Conservation (phyloP, 805 yeast species). For the Lipomyces kockii region DNA sequence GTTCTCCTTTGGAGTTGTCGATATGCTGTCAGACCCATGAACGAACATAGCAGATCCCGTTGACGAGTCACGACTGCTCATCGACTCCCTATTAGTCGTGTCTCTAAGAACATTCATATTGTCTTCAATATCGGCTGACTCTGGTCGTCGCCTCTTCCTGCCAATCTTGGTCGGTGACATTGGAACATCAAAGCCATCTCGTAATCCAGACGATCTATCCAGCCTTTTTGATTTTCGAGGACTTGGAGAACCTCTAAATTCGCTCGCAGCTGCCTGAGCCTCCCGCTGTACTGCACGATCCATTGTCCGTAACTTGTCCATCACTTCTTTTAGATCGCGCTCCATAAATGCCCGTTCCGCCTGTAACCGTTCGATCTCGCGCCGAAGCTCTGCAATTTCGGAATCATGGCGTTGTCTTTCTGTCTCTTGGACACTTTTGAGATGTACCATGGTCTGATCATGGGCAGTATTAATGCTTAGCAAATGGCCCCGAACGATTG, state of each 20-base stretch:
- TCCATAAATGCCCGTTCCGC: slow-evolving; percentile 61
- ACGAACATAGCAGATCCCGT: not conserved
- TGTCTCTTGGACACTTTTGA: slow-evolving; percentile 36
- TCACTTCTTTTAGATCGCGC: slow-evolving; percentile 52
- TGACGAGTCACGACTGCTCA: slow-evolving; percentile 2
- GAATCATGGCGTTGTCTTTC: slow-evolving; percentile 42
- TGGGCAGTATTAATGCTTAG: slow-evolving; percentile 45
- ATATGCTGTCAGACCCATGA: not conserved
- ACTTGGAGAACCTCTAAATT: slow-evolving; percentile 12
- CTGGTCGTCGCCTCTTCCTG: slow-evolving; percentile 2
- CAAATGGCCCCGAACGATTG: slow-evolving; percentile 72
- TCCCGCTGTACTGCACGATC: slow-evolving; percentile 23
- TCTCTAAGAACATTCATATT: not conserved
- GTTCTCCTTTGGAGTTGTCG: not conserved
- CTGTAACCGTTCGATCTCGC: slow-evolving; percentile 52
- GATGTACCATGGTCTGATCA: slow-evolving; percentile 40
- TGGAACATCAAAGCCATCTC: slow-evolving; percentile 44
- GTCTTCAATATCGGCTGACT: not conserved
- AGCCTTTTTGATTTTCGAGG: slow-evolving; percentile 15
- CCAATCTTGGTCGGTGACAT: slow-evolving; percentile 25
- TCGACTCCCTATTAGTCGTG: not conserved
- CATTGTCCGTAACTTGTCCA: slow-evolving; percentile 24
- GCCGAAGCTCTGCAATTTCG: slow-evolving; percentile 50
- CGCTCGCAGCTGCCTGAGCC: not conserved
- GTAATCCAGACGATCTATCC: slow-evolving; percentile 35